phyloP scores from a whole-genome alignment of 2,329 filamentous ascomycete species.

The Ceratocystis variospora region DNA sequence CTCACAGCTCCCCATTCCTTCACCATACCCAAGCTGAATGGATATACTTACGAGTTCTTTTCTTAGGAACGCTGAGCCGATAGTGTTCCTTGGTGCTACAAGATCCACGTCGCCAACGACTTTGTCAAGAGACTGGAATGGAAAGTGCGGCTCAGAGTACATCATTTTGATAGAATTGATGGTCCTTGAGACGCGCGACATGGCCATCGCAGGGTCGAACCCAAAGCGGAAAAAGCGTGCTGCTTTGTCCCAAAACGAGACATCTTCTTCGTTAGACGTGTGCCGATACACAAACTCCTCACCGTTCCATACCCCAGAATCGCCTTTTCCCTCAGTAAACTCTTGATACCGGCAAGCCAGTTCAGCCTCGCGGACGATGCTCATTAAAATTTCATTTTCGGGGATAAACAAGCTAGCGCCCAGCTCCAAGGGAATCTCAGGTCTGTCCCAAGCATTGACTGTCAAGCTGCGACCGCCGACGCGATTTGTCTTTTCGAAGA shows the following conservation, averaged over 20 bases:
- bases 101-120: conserved; percentile 55
- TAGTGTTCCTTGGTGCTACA: conserved; percentile 48
- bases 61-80: conserved; percentile 59
- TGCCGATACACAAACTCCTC: conserved; percentile 38
- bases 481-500: conserved; percentile 67
- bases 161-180: conserved; percentile 63
- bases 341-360: conserved; percentile 41
- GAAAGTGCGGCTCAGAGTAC: conserved; percentile 72
- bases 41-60: conserved; percentile 39
- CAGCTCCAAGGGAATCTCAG: conserved; percentile 59
- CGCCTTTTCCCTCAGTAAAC: conserved; percentile 31
- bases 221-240: conserved; percentile 67
- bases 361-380: conserved; percentile 57
- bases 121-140: conserved; percentile 62
- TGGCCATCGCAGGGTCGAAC: conserved; percentile 57
- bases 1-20: too few species aligned
- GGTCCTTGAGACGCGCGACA: conserved; percentile 56
- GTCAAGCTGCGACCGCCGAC: conserved; percentile 82
- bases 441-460: conserved; percentile 59
- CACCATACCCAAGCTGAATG: background rate
- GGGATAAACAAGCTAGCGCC: conserved; percentile 86
- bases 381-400: conserved; percentile 68
- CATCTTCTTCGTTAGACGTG: background rate
- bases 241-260: background rate
- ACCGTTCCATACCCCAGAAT: conserved; percentile 71